Base-by-base conservation (phyloP, 148 eudicot genomes). In the Salicornia ramosissima region DNA sequence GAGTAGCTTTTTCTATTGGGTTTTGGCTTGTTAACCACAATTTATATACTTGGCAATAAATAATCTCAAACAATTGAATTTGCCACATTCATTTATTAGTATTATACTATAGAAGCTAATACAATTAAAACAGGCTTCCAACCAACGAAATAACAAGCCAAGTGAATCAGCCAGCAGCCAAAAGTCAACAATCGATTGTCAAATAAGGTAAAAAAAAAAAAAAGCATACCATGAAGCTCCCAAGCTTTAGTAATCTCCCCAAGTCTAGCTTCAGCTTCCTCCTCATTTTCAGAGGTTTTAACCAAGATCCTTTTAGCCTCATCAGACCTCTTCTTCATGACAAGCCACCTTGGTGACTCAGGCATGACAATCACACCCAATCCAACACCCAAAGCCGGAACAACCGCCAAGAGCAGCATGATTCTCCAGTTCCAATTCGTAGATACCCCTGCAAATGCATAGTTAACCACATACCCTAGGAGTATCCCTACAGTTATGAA, bases 261-360 rank as follows among this genome's bases (percentile, higher is more conserved):
- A 19, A 88, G 87, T 25, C 97, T 78, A 7, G 22, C 21, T 47
- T 84, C 80, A 6, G 98, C 97, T 68, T 94, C 96, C 4, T 75
- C 89, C 22, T 83, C 86, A 22, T 39, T 78, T 6, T 71, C 75
- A 0, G 91, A 94, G 5, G 88, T 87, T 39, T 75, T 81, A 15
- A 77, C 61, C 65, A 94, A 64, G 13, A 90, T 85, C 13, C 24
- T 36, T 61, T 79, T 77, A 2, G 97, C 97, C 68, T 88, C 96
- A 0, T 39, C 76, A 19, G 73, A 22, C 68, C 85, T 72, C 18
- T 86, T 88, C 49, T 84, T 86, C 92, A 88, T 87, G 51, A 84
- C 84, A 19, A 94, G 87, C 98, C 98, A 94, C 68, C 96, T 81
- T 0, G 98, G 98, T 46, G 97, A 94, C 71, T 94, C 98, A 2